Base-by-base conservation (phyloP, 2,329 filamentous ascomycete genomes). In the Conoideocrella luteorostrata region DNA sequence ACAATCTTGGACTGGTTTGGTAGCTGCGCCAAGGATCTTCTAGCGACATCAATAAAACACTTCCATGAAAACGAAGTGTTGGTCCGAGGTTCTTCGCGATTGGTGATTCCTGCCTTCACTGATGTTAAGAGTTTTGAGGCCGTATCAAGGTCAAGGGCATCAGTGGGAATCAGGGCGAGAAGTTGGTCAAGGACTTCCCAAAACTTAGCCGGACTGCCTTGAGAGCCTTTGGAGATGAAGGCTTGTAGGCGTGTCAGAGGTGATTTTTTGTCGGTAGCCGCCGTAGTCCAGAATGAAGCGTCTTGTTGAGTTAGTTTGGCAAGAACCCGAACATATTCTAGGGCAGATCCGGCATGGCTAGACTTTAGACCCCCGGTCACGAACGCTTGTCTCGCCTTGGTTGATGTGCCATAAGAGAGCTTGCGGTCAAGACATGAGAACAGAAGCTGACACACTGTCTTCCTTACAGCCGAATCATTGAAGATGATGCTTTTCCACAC, bases 151-250 rank as follows among this genome's bases (percentile, higher is more conserved):
- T 60, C 56, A 5, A 68, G 56, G 2, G 66, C 54, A 12, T 75
- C 65, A 3, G 62, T 52, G 39, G 84, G 70, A 2, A 91, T 58
- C 1, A 81, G 61, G 18, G 75, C 68, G 5, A 95, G 59, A 0
- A 97, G 64, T 23, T 71, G 68, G 30, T 75, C 70, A 24, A 95
- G 60, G 13, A 76, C 77, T 21, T 72, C 64, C 93, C 93, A 98
- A 57, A 83, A 95, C 9, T 73, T 75, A 4, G 73, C 66, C 0
- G 79, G 70, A 3, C 85, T 84, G n/a, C 81, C 78, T 56, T 96
- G 87, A 0, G 91, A 95, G 3, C 93, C 91, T 54, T 82, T 86
- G 49, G 86, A 82, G 6, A 97, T 69, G 52, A 94, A 93, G 7
- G 80, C 70, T 39, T 78, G 75, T 4, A 98, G 63, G 18, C 83